Conservation (phyloP, 495 filamentous ascomycete species). For the Aspergillus sclerotiicarbonarius region DNA sequence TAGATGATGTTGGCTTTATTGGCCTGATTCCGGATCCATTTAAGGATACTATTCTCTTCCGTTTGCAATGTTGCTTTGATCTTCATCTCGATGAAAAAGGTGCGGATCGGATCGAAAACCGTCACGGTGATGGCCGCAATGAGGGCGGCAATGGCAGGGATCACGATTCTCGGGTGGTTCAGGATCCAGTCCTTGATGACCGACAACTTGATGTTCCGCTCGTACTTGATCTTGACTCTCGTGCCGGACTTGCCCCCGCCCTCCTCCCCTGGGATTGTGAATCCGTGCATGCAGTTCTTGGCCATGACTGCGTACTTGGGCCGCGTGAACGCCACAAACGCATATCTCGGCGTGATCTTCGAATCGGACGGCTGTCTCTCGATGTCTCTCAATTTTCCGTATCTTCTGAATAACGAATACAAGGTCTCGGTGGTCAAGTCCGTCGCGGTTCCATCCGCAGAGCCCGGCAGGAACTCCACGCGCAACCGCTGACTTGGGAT, state of each 20-base stretch:
- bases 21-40: slow-evolving; percentile 79
- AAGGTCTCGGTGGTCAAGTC: slow-evolving; percentile 85
- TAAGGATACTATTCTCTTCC: slow-evolving; percentile 64
- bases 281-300: slow-evolving; percentile 90
- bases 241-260: slow-evolving; percentile 75
- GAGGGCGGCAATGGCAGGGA: slow-evolving; percentile 76
- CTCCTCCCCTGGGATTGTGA: slow-evolving; percentile 57
- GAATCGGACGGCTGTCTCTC: slow-evolving; percentile 74
- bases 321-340: slow-evolving; percentile 69
- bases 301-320: slow-evolving; percentile 78
- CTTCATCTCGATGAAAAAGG: slow-evolving; percentile 86
- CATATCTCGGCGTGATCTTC: slow-evolving; percentile 76
- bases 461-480: slow-evolving; percentile 78
- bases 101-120: slow-evolving; percentile 88
- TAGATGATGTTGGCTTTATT: slow-evolving; percentile 63
- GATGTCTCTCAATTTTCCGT: slow-evolving; percentile 86
- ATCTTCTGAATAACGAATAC: slow-evolving; percentile 84
- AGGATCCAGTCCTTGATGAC: slow-evolving; percentile 85
- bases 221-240: slow-evolving; percentile 74
- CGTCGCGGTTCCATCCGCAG: slow-evolving; percentile 59
- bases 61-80: slow-evolving; percentile 75
- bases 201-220: slow-evolving; percentile 69
- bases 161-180: slow-evolving; percentile 84
- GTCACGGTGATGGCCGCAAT: slow-evolving; percentile 83
- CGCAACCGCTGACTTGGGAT: slow-evolving; percentile 71